Evolutionary conservation across 352 stramenopile species (phyloP).

Genomic region (Globisporangium orthogonon): DNA sequence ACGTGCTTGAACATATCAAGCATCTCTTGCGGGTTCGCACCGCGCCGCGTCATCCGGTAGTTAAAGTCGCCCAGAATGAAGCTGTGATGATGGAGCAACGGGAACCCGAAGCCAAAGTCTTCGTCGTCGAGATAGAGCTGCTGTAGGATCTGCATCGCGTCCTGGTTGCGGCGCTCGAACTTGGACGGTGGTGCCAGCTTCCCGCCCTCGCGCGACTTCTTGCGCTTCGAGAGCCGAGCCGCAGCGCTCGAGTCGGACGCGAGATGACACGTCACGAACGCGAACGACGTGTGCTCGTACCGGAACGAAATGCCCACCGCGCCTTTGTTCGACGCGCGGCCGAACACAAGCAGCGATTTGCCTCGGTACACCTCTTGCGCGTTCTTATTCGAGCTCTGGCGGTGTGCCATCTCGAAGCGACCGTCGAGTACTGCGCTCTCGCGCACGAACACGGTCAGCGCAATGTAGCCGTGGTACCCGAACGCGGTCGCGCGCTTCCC

Average conservation of each 20-base stretch:
- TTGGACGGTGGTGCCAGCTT: slow-evolving; percentile 40
- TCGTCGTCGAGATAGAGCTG: slow-evolving; percentile 76
- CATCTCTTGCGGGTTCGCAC: slow-evolving; percentile 43
- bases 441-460: slow-evolving; percentile 75
- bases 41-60: slow-evolving; percentile 67
- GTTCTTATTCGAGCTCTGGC: slow-evolving; percentile 46
- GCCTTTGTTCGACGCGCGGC: slow-evolving; percentile 68
- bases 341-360: slow-evolving; percentile 74
- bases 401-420: slow-evolving; percentile 61
- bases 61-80: slow-evolving; percentile 90
- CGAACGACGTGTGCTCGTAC: slow-evolving; percentile 53
- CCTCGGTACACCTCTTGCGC: slow-evolving; percentile 68
- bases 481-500: slow-evolving; percentile 71
- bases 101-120: slow-evolving; percentile 82
- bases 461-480: slow-evolving; percentile 86
- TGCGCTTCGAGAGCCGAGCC: slow-evolving; percentile 32
- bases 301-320: slow-evolving; percentile 55
- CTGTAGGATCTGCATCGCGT: slow-evolving; percentile 78
- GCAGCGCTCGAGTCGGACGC: slow-evolving; percentile 66
- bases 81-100: slow-evolving; percentile 77
- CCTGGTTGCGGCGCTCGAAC: slow-evolving; percentile 70
- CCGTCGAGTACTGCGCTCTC: slow-evolving; percentile 52
- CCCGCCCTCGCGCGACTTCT: slow-evolving; percentile 7
- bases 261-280: slow-evolving; percentile 78
- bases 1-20: slow-evolving; percentile 25